phyloP scores from a whole-genome alignment of 75 land plant species.

The Chamaecyparis obtusa region DNA sequence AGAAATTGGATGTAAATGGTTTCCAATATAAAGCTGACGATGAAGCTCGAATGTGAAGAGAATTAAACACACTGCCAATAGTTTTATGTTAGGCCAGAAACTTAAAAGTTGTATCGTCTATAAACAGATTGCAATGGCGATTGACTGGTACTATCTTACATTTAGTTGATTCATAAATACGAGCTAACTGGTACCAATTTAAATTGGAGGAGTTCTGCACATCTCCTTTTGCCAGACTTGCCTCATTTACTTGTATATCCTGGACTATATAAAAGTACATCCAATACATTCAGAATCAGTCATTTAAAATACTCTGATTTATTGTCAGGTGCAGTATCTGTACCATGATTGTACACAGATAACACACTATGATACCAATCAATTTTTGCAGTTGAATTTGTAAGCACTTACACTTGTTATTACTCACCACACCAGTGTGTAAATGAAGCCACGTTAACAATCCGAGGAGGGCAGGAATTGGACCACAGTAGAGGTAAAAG shows the following conservation, averaged over 20 bases:
- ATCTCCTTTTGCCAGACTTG: constrained; percentile 11
- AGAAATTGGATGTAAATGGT: constrained; percentile 32
- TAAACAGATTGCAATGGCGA: neutral
- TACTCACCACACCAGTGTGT: constrained; percentile 71
- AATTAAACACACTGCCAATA: constrained; percentile 52
- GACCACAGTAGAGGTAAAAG: constrained; percentile 73
- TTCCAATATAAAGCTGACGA: constrained; percentile 34
- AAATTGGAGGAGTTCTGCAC: constrained; percentile 13
- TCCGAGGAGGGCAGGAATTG: constrained; percentile 58
- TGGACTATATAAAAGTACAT: constrained; percentile 30
- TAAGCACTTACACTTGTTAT: neutral
- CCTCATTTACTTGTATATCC: constrained; percentile 27
- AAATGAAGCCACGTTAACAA: constrained; percentile 85
- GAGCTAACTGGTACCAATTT: constrained; percentile 53
- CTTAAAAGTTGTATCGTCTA: too few relatives aligned
- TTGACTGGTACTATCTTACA: constrained; percentile 35
- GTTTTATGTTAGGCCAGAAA: neutral
- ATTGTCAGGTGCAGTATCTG: neutral
- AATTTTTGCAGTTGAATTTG: neutral
- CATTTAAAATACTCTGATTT: neutral
- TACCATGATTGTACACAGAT: neutral
- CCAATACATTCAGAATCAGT: neutral
- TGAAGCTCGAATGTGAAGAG: constrained; percentile 82
- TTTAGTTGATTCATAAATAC: constrained; percentile 71
- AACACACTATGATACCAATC: neutral